A percentile compares a stretch with the other conserved stretches of the same genome.
phyloP scores from a whole-genome alignment of 1,139 yeast species.

The Hyphopichia pseudoburtonii region DNA sequence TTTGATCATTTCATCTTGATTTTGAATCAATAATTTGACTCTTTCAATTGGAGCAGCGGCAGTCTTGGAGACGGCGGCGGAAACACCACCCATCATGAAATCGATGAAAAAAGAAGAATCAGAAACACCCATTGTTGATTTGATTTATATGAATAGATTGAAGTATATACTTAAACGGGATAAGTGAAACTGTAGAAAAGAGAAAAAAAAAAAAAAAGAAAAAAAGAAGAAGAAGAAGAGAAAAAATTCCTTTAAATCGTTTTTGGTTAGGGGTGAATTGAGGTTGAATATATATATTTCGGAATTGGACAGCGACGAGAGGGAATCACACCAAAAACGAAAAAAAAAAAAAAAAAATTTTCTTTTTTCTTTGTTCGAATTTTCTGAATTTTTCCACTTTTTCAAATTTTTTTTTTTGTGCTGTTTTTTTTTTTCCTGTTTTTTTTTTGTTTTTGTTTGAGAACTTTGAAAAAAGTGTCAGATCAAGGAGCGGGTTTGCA shows the following conservation, averaged over 20 bases:
- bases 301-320: slow-evolving; percentile 1
- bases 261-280: slow-evolving; percentile 3
- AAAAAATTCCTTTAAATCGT: slow-evolving; percentile 7
- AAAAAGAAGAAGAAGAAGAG: slow-evolving; percentile 7
- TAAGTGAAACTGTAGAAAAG: not conserved
- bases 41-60: slow-evolving; percentile 59
- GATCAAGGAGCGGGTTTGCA: no score
- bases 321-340: not conserved
- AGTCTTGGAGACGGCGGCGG: slow-evolving; percentile 58
- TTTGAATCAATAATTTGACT: slow-evolving; percentile 54
- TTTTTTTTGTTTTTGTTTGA: no score
- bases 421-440: no score
- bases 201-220: slow-evolving; percentile 7
- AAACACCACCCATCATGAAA: slow-evolving; percentile 56
- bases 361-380: slow-evolving; percentile 1
- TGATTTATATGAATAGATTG: slow-evolving; percentile 12
- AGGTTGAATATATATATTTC: not conserved
- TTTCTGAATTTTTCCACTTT: no score
- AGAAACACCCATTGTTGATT: slow-evolving; percentile 16
- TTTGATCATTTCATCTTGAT: slow-evolving; percentile 55
- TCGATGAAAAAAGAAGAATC: slow-evolving; percentile 35
- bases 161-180: slow-evolving; percentile 7
- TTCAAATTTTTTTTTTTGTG: no score
- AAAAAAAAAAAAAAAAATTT: slow-evolving; percentile 1
- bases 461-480: no score